Conservation (phyloP, 2,329 filamentous ascomycete species). For the Kalaharituber pfeilii region DNA sequence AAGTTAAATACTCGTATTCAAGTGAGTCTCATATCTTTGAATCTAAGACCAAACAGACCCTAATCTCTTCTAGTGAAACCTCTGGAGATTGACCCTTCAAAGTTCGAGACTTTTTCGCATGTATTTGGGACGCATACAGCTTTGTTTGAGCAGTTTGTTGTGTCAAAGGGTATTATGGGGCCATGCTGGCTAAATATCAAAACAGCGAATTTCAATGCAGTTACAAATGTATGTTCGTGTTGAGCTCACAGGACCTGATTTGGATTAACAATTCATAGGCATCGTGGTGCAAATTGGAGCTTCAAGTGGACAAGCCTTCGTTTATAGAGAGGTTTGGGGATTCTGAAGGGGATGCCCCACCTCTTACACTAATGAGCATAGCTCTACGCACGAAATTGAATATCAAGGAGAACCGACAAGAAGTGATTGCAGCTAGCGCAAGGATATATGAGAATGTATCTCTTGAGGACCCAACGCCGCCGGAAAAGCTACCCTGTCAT, state of each 20-base stretch:
- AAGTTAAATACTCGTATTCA: constrained; percentile 87
- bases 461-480: constrained; percentile 59
- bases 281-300: constrained; percentile 92
- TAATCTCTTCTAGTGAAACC: constrained; percentile 47
- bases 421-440: constrained; percentile 79
- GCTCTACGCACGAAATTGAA: constrained; percentile 79
- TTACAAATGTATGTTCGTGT: constrained; percentile 45
- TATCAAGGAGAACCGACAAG: constrained; percentile 83
- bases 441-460: constrained; percentile 84
- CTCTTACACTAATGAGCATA: constrained; percentile 89
- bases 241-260: neutral
- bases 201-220: constrained; percentile 60
- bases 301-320: constrained; percentile 61
- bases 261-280: constrained; percentile 29
- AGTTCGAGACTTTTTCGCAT: constrained; percentile 79
- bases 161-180: constrained; percentile 98
- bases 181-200: constrained; percentile 93
- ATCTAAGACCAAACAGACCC: neutral
- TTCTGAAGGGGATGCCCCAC: constrained; percentile 66
- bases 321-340: constrained; percentile 57
- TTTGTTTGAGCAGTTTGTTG: constrained; percentile 91
- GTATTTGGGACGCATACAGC: constrained; percentile 88
- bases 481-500: constrained; percentile 73
- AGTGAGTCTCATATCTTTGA: constrained; percentile 32
- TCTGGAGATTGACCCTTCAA: constrained; percentile 35